These are phyloP conservation scores for Trypanosoma brucei DNA, from an alignment of 208 protist species.

Conservation along the genomic window DNA sequence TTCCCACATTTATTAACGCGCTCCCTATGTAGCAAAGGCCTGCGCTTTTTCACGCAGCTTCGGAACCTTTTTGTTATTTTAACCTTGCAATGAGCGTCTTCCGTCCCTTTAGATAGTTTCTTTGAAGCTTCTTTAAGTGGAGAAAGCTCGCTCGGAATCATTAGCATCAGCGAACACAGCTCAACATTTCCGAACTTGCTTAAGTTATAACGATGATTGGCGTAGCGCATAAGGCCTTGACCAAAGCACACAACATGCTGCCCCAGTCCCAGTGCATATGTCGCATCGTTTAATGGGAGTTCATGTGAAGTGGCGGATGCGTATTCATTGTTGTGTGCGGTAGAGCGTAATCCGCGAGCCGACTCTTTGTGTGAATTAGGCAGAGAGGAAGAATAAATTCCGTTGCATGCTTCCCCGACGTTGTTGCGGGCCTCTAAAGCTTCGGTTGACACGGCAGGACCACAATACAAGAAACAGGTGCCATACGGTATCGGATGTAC, in stretches of 20 bases:
- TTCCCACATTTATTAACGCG: too few relatives aligned
- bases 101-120: too few relatives aligned
- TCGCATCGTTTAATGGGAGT: constrained; percentile 57
- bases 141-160: constrained; percentile 58
- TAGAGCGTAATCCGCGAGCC: background rate
- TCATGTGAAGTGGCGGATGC: background rate
- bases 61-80: too few relatives aligned
- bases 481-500: constrained; percentile 60
- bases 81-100: too few relatives aligned
- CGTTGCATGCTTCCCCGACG: too few relatives aligned
- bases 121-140: constrained; percentile 4
- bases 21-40: too few relatives aligned
- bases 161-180: constrained; percentile 77
- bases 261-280: constrained; percentile 76
- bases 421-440: constrained; percentile 38
- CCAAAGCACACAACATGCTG: constrained; percentile 71
- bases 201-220: constrained; percentile 87
- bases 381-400: too few relatives aligned
- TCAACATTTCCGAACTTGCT: constrained; percentile 82
- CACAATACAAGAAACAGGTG: constrained; percentile 78
- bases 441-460: constrained; percentile 49
- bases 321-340: background rate
- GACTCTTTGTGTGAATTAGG: background rate
- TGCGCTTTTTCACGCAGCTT: too few relatives aligned
- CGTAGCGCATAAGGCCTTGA: constrained; percentile 75